Conservation (phyloP, 768 basidiomycete species). For the Trametes cinnabarina region DNA sequence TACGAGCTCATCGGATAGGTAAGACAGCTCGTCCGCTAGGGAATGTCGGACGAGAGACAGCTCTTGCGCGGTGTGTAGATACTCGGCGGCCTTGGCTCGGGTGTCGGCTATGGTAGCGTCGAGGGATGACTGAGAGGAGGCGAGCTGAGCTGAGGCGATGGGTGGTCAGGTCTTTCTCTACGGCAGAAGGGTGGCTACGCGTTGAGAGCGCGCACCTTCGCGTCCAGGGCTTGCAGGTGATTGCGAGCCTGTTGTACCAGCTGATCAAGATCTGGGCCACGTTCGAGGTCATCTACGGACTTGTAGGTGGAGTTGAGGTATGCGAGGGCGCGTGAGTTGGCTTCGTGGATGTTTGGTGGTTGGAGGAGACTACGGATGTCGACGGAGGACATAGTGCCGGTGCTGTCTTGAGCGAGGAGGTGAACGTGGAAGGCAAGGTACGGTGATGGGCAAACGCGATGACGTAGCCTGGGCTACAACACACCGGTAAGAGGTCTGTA, state of each 20-base stretch:
- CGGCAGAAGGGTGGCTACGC: neutral
- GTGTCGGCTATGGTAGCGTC: conserved; percentile 48
- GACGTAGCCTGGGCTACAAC: neutral
- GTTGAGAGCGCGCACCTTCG: conserved; percentile 27
- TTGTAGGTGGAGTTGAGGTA: conserved; percentile 46
- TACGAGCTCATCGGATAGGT: conserved; percentile 61
- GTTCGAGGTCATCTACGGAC: conserved; percentile 35
- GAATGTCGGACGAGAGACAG: conserved; percentile 75
- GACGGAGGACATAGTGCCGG: conserved; percentile 40
- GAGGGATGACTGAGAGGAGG: conserved; percentile 48
- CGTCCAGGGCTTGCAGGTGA: conserved; percentile 24
- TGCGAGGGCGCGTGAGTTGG: conserved; percentile 36
- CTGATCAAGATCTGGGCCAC: conserved; percentile 44
- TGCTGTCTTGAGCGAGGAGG: too few relatives aligned
- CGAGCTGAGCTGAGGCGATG: conserved; percentile 53
- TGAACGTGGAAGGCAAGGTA: too few relatives aligned
- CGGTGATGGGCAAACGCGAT: neutral
- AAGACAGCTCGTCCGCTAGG: conserved; percentile 73
- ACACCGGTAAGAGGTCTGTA: too few relatives aligned
- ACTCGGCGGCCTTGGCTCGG: conserved; percentile 43
- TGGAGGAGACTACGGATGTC: conserved; percentile 49
- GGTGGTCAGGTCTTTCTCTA: neutral
- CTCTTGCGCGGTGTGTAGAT: conserved; percentile 66
- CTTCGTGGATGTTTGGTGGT: conserved; percentile 41
- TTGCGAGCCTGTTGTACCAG: conserved; percentile 46